A percentile compares a stretch with the other conserved stretches of the same genome.
These are phyloP conservation scores for Chytriomyces hyalinus DNA, from an alignment of 192 early-diverging fungal species.

Conservation along the genomic window DNA sequence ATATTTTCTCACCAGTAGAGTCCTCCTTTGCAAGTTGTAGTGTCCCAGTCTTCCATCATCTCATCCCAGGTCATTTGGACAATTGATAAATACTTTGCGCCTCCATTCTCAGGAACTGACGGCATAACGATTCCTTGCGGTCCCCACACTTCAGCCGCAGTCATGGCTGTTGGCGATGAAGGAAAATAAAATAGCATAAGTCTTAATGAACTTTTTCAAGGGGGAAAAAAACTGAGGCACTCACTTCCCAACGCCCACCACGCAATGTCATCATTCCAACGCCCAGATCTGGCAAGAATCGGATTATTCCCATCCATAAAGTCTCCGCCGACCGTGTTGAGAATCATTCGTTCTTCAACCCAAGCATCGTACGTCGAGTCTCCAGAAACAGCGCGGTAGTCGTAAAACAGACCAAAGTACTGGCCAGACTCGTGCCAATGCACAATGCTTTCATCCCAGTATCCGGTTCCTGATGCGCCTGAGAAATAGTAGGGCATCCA, in stretches of 20 bases:
- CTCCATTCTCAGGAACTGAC: neutral
- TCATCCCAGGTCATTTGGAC: constrained; percentile 42
- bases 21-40: constrained; percentile 45
- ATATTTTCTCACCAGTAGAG: constrained; percentile 42
- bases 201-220: too few species aligned
- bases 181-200: neutral
- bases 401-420: constrained; percentile 11
- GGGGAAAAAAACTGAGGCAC: neutral
- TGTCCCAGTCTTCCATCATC: constrained; percentile 46
- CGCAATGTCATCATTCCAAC: constrained; percentile 58
- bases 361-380: constrained; percentile 17
- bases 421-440: constrained; percentile 38
- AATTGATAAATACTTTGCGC: neutral
- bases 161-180: constrained; percentile 8
- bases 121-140: constrained; percentile 24
- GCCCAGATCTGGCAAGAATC: constrained; percentile 28
- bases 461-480: neutral
- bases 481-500: neutral
- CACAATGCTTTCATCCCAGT: constrained; percentile 22
- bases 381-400: constrained; percentile 1
- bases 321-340: constrained; percentile 9
- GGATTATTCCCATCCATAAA: constrained; percentile 10
- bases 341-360: neutral
- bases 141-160: constrained; percentile 40
- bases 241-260: constrained; percentile 51